These are phyloP conservation scores for Hebeloma cylindrosporum DNA, from an alignment of 768 basidiomycete species.

Conservation along the genomic window DNA sequence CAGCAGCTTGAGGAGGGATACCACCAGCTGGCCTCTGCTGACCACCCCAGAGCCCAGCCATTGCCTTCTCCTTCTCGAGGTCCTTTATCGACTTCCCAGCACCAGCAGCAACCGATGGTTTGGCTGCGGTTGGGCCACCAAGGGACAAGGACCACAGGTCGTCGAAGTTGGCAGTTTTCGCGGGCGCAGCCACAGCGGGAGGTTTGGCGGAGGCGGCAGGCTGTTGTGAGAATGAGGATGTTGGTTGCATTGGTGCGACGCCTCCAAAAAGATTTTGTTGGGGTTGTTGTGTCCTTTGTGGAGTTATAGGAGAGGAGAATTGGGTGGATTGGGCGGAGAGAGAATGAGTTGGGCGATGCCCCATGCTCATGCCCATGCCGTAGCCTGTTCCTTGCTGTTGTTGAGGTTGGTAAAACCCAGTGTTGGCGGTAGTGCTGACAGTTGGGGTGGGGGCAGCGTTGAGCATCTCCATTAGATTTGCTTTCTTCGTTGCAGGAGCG, in stretches of 20 bases:
- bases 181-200: constrained; percentile 26
- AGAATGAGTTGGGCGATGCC: constrained; percentile 38
- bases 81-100: constrained; percentile 82
- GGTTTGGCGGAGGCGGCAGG: constrained; percentile 39
- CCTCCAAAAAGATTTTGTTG: constrained; percentile 33
- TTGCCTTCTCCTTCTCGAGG: constrained; percentile 83
- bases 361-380: constrained; percentile 25
- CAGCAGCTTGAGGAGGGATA: constrained; percentile 16
- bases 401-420: constrained; percentile 30
- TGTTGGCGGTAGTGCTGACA: constrained; percentile 27
- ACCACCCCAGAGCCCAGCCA: constrained; percentile 77
- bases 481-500: constrained; percentile 27
- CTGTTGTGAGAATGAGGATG: constrained; percentile 26
- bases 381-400: constrained; percentile 23
- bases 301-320: constrained; percentile 27
- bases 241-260: constrained; percentile 32
- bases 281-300: constrained; percentile 24
- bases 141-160: constrained; percentile 88
- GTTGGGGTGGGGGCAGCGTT: constrained; percentile 34
- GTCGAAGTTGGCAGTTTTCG: constrained; percentile 62
- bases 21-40: constrained; percentile 22
- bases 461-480: constrained; percentile 54
- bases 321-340: constrained; percentile 32
- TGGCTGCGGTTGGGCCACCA: constrained; percentile 41
- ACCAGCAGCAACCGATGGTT: constrained; percentile 32